Conservation (phyloP, 495 filamentous ascomycete species). For the Neurospora sp. region DNA sequence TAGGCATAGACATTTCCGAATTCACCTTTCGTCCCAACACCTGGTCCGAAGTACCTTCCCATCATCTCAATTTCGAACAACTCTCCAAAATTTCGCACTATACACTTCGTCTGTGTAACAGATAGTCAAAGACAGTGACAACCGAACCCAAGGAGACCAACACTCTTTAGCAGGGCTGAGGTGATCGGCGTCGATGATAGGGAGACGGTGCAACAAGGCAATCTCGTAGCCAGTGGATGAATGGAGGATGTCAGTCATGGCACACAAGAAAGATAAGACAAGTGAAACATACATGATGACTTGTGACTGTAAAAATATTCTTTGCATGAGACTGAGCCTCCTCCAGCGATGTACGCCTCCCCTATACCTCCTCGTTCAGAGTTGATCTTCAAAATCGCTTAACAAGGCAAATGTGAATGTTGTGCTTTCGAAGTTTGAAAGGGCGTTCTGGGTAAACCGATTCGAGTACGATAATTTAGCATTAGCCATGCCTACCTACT, state of each 20-base stretch:
- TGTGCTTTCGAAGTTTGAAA: background rate
- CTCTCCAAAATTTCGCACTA: background rate
- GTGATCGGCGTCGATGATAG: background rate
- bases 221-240: background rate
- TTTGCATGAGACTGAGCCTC: background rate
- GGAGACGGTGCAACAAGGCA: background rate
- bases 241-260: background rate
- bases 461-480: background rate
- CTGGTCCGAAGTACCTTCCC: background rate
- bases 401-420: background rate
- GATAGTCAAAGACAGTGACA: background rate
- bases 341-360: background rate
- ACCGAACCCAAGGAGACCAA: background rate
- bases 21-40: background rate
- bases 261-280: background rate
- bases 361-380: background rate
- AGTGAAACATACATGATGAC: background rate
- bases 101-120: background rate
- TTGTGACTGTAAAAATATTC: background rate
- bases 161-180: background rate
- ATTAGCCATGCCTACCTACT: background rate
- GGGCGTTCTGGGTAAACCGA: background rate
- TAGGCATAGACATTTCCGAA: background rate
- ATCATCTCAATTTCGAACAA: background rate
- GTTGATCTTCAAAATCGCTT: background rate